Base-by-base conservation (phyloP, 371 early-diverging fungal genomes). In the Actinomortierella ambigua region DNA sequence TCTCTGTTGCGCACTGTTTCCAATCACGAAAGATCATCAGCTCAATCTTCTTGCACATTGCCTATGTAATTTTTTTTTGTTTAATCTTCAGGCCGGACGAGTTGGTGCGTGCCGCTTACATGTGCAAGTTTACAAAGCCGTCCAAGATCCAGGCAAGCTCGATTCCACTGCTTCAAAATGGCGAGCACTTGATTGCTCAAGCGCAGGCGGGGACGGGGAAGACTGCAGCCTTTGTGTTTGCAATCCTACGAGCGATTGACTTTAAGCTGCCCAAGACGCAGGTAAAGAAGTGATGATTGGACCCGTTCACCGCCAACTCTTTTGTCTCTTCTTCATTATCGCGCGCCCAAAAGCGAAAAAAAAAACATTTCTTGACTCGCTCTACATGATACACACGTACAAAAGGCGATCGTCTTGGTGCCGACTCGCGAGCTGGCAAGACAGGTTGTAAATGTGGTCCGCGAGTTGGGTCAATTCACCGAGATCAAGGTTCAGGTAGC, bases 401-500 rank as follows among this genome's bases (percentile, higher is more conserved):
- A 18, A 24, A 17, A 73, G 75, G 98, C 95, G 0, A 78, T 99
- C 22, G 93, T 98, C 66, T 67, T 99, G 46, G 94, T 98, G 2
- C 99, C 99, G 15, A 88, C 99, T 39, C 88, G 99, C 63, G 99
- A 99, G 79, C 81, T 99, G 48, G 96, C 94, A 6, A 84, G 89
- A 18, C 99, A 99, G 80, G 97, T 97, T 68, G 83, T 91, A 81
- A 90, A 90, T 51, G 98, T 95, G 8, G 87, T 96, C n/a, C 68
- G 80, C 60, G 81, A 86, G 51, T 91, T 99, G 90, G 93, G 93
- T 42, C 85, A 90, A 68, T 95, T 79, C 75, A 91, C 97, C 3
- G 64, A 79, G 3, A 90, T 84, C 5, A 85, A 83, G 3, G 84
- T 86, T 7, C 77, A 79, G 1, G 78, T 79, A 6, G 81, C 89